Percentiles rank a stretch among this genome's conserved stretches.
Conservation (phyloP, 441 rosid species). For the Populus hybrid region DNA sequence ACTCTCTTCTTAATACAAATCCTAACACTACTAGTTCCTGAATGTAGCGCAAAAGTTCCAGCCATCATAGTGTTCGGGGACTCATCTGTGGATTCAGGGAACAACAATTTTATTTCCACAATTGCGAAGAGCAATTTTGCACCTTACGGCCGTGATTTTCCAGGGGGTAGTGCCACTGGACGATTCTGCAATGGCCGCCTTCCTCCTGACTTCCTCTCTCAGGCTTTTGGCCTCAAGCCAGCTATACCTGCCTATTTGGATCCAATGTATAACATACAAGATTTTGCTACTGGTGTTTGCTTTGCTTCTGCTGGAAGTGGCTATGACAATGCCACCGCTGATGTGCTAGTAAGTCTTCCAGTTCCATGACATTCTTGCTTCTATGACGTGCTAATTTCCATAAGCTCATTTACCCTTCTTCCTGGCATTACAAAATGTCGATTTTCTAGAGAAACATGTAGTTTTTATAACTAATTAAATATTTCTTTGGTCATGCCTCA, state of each 20-base stretch:
- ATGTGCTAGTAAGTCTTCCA: constrained; percentile 47
- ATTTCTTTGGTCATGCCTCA: no score
- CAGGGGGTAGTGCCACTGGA: constrained; percentile 53
- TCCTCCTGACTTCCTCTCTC: constrained; percentile 58
- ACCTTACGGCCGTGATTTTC: constrained; percentile 74
- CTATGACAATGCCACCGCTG: constrained; percentile 64
- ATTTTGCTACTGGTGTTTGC: constrained; percentile 67
- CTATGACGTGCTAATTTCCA: background rate
- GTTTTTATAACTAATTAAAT: no score
- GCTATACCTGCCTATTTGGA: constrained; percentile 61
- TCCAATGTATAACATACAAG: constrained; percentile 47
- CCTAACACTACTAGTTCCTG: no score
- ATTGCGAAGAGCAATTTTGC: constrained; percentile 47
- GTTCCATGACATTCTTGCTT: background rate
- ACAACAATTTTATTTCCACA: constrained; percentile 58
- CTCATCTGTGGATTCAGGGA: constrained; percentile 73
- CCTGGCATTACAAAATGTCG: background rate
- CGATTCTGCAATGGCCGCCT: constrained; percentile 75
- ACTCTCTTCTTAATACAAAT: no score
- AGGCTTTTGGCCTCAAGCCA: constrained; percentile 53
- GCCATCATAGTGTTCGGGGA: constrained; percentile 73
- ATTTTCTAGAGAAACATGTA: background rate
- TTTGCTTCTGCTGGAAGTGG: constrained; percentile 86
- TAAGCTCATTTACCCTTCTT: background rate
- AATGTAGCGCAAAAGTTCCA: constrained; percentile 35